These are phyloP conservation scores for Anthostomella pinea DNA, from an alignment of 2,329 filamentous ascomycete genomes.

Conservation along the genomic window DNA sequence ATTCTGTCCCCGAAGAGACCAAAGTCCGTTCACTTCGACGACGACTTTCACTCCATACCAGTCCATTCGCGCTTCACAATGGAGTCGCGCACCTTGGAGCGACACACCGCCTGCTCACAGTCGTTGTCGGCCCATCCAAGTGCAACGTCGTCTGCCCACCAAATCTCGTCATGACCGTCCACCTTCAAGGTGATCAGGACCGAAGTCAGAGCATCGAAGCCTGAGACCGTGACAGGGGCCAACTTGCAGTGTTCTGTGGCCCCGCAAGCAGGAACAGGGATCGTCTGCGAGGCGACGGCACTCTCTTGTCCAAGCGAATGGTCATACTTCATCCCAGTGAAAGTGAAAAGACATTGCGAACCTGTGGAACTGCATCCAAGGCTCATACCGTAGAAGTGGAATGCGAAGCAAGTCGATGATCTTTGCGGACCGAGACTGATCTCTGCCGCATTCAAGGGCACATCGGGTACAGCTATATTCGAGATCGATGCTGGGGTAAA, in stretches of 20 bases:
- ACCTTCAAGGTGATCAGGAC: constrained; percentile 40
- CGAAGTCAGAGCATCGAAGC: constrained; percentile 28
- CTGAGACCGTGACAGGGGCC: constrained; percentile 17
- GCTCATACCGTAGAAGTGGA: constrained; percentile 26
- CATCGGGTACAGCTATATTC: constrained; percentile 15
- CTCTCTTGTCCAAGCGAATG: constrained; percentile 9
- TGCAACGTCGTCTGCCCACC: constrained; percentile 46
- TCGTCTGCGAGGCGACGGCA: constrained; percentile 15
- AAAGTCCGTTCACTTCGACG: constrained; percentile 14
- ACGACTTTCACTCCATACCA: constrained; percentile 15
- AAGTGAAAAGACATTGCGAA: constrained; percentile 26
- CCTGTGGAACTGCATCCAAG: constrained; percentile 28
- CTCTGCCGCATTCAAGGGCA: constrained; percentile 15
- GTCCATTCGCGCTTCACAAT: constrained; percentile 19
- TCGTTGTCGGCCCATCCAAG: constrained; percentile 43
- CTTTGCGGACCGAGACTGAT: constrained; percentile 27
- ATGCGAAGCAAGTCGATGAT: constrained; percentile 24
- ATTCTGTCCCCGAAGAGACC: constrained; percentile 18
- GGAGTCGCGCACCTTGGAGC: constrained; percentile 31
- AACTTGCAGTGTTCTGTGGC: constrained; percentile 20
- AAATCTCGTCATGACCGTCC: constrained; percentile 34
- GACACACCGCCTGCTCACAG: constrained; percentile 38
- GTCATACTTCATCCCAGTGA: constrained; percentile 27
- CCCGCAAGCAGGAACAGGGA: constrained; percentile 24
- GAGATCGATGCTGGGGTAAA: constrained; percentile 27